Conservation (phyloP, 2,329 filamentous ascomycete genomes). For the Epichloe coenophiala region DNA sequence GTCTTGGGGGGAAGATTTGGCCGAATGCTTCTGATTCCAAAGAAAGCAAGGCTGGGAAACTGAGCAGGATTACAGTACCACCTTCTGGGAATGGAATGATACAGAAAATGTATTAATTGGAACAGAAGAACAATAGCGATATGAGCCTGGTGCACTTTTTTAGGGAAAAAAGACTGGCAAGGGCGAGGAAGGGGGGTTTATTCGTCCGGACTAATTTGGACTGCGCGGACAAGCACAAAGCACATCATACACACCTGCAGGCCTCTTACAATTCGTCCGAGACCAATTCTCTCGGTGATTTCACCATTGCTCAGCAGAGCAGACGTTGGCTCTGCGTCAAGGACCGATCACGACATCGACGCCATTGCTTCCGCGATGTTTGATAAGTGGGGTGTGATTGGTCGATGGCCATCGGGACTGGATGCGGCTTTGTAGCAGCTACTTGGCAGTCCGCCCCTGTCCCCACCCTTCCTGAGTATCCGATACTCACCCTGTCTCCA, state of each 20-base stretch:
- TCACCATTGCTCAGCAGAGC: not conserved
- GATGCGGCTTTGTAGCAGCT: slow-evolving; percentile 4
- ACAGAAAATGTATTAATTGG: too few relatives aligned
- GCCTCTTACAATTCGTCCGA: not conserved
- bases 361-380: slow-evolving; percentile 35
- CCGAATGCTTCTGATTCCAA: not conserved
- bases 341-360: slow-evolving; percentile 38
- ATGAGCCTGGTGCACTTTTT: not conserved
- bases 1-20: not conserved
- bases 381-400: slow-evolving; percentile 20
- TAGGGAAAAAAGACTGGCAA: not conserved
- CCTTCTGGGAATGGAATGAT: not conserved
- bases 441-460: not conserved
- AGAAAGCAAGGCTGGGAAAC: not conserved
- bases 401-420: slow-evolving; percentile 12
- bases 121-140: not conserved
- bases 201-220: not conserved
- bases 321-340: slow-evolving; percentile 17
- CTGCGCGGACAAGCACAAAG: not conserved
- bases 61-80: not conserved
- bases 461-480: not conserved
- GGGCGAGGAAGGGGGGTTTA: not conserved
- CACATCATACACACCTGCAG: slow-evolving; percentile 1
- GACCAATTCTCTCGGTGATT: not conserved
- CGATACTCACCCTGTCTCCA: not conserved